Evolutionary conservation across 768 basidiomycete genomes (phyloP).

Genomic region (Leccinum barrowsii): DNA sequence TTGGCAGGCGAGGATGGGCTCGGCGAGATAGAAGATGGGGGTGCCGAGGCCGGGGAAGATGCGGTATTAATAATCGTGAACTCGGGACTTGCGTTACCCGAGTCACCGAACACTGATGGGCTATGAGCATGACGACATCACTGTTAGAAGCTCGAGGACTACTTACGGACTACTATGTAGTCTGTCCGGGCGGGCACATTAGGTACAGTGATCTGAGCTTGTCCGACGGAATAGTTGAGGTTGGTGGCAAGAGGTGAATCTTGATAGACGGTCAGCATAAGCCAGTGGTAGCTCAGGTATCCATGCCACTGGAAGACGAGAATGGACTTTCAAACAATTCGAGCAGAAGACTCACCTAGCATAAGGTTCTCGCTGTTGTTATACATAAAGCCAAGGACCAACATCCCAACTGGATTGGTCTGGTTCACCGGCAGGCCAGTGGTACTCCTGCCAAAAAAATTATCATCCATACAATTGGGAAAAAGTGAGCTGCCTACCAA

Average conservation of each 20-base stretch:
- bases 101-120: slow-evolving; percentile 36
- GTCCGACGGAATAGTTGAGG: slow-evolving; percentile 30
- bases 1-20: not conserved
- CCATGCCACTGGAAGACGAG: not conserved
- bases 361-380: slow-evolving; percentile 32
- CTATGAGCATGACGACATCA: not conserved
- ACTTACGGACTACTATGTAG: slow-evolving; percentile 39
- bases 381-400: slow-evolving; percentile 25
- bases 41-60: slow-evolving; percentile 32
- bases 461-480: slow-evolving; percentile 27
- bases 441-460: slow-evolving; percentile 16
- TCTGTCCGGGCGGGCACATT: slow-evolving; percentile 28
- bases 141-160: no score
- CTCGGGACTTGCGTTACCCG: slow-evolving; percentile 38
- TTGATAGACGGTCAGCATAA: slow-evolving; percentile 11
- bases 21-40: slow-evolving; percentile 8
- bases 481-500: slow-evolving; percentile 35
- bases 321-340: not conserved
- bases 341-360: slow-evolving; percentile 21
- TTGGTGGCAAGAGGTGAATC: slow-evolving; percentile 36
- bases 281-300: not conserved
- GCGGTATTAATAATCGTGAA: slow-evolving; percentile 56
- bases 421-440: slow-evolving; percentile 26
- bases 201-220: slow-evolving; percentile 35
- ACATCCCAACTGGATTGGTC: slow-evolving; percentile 29